A percentile compares a stretch with the other conserved stretches of the same genome.
Evolutionary conservation across 139 green algal species (phyloP).

Genomic region (Chlorella ohadii): DNA sequence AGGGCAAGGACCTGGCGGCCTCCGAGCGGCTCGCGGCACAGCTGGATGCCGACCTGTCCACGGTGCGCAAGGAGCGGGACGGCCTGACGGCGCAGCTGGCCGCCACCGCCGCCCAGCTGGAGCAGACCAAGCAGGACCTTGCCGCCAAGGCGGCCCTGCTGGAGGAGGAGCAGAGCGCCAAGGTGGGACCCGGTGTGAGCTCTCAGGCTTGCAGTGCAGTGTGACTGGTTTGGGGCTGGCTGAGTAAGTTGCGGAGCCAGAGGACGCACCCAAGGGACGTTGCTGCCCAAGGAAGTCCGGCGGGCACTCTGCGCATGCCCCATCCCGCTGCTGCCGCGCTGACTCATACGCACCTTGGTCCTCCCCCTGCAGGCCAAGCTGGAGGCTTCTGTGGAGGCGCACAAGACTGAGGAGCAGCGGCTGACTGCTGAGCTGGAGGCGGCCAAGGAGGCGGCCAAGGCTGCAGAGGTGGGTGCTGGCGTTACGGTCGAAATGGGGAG

Average conservation of each 20-base stretch:
- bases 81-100: not conserved
- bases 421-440: not conserved
- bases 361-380: not conserved
- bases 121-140: not conserved
- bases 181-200: not conserved
- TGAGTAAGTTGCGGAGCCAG: no score
- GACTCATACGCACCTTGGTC: no score
- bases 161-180: not conserved
- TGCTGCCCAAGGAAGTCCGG: no score
- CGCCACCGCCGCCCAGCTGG: not conserved
- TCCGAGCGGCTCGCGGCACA: not conserved
- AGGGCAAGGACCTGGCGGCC: not conserved
- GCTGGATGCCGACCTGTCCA: not conserved
- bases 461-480: not conserved
- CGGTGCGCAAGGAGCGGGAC: not conserved
- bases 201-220: not conserved
- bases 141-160: not conserved
- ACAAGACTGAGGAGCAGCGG: not conserved
- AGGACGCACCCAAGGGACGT: no score
- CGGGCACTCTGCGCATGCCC: no score
- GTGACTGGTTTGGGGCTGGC: no score
- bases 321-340: no score
- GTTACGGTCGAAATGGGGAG: no score
- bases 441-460: not conserved
- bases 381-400: not conserved